A percentile compares a stretch with the other conserved stretches of the same genome.
phyloP scores from a whole-genome alignment of 2,329 filamentous ascomycete species.

The Penicillium italicum region DNA sequence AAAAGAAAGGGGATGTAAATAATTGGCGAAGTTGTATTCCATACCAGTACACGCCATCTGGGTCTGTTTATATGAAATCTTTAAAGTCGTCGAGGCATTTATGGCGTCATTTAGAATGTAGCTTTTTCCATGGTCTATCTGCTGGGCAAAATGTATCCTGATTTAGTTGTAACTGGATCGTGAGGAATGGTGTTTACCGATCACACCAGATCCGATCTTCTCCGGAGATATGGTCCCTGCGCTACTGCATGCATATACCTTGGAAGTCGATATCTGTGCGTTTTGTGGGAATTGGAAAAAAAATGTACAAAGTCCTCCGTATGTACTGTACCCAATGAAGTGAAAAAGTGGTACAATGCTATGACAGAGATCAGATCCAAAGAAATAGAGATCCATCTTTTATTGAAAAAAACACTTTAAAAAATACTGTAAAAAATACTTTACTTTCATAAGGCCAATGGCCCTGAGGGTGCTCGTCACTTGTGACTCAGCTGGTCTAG shows the following conservation, averaged over 20 bases:
- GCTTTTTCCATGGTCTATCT: background rate
- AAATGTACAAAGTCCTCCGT: background rate
- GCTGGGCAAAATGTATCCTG: background rate
- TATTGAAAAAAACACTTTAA: too few species aligned
- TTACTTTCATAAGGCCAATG: too few species aligned
- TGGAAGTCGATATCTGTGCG: slow-evolving; percentile 3
- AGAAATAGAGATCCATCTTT: too few species aligned
- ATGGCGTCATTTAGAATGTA: slow-evolving; percentile 5
- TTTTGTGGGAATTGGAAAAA: background rate
- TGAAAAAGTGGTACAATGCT: background rate
- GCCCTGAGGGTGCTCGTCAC: background rate
- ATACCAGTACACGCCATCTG: background rate
- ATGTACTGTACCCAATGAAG: background rate
- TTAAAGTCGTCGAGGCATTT: background rate
- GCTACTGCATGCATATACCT: slow-evolving; percentile 10
- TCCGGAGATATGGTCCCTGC: slow-evolving; percentile 15
- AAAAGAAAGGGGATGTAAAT: background rate
- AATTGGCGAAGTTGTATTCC: background rate
- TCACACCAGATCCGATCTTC: slow-evolving; percentile 15
- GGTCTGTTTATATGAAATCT: background rate
- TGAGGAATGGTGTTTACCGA: background rate
- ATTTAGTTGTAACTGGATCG: background rate
- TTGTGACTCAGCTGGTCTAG: slow-evolving; percentile 9
- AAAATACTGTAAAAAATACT: too few species aligned
- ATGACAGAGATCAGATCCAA: too few species aligned